phyloP scores from a whole-genome alignment of 1,284 basidiomycete genomes.

The Amylostereum areolatum region DNA sequence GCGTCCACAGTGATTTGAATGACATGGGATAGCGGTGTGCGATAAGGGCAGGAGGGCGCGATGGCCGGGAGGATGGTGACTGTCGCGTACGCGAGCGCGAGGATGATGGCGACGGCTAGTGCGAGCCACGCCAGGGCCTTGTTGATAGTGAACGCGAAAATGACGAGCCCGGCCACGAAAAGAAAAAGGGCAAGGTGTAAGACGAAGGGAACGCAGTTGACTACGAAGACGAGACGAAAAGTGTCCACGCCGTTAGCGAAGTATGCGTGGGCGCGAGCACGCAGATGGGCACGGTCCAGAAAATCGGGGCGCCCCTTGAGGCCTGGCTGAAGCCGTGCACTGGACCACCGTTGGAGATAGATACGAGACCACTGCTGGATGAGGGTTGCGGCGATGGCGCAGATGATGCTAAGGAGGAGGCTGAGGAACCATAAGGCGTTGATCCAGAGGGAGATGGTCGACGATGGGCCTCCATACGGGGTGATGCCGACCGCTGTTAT shows the following conservation, averaged over 20 bases:
- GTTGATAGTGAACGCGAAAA: slow-evolving; percentile 31
- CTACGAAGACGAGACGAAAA: slow-evolving; percentile 30
- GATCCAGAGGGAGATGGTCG: slow-evolving; percentile 23
- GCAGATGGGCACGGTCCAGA: too few relatives aligned
- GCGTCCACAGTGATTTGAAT: too few relatives aligned
- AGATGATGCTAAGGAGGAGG: slow-evolving; percentile 17
- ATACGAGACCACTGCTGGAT: slow-evolving; percentile 21
- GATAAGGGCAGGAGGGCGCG: slow-evolving; percentile 30
- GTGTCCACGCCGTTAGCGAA: slow-evolving; percentile 28
- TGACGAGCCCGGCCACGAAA: slow-evolving; percentile 33
- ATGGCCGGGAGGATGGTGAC: slow-evolving; percentile 30
- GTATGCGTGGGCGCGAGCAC: slow-evolving; percentile 31
- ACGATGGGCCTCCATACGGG: slow-evolving; percentile 8
- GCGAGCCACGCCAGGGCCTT: slow-evolving; percentile 25
- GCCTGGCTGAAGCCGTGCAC: too few relatives aligned
- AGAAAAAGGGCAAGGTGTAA: slow-evolving; percentile 34
- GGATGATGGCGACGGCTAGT: slow-evolving; percentile 23
- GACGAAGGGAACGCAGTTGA: slow-evolving; percentile 30
- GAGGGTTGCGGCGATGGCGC: slow-evolving; percentile 20
- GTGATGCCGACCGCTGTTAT: not conserved
- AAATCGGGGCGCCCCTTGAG: slow-evolving; percentile 25
- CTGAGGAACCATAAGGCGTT: slow-evolving; percentile 32
- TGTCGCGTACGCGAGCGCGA: slow-evolving; percentile 23
- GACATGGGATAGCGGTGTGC: slow-evolving; percentile 29
- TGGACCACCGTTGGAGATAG: slow-evolving; percentile 21